phyloP scores from a whole-genome alignment of 306 rosid species.

The Leucaena leucocephala region DNA sequence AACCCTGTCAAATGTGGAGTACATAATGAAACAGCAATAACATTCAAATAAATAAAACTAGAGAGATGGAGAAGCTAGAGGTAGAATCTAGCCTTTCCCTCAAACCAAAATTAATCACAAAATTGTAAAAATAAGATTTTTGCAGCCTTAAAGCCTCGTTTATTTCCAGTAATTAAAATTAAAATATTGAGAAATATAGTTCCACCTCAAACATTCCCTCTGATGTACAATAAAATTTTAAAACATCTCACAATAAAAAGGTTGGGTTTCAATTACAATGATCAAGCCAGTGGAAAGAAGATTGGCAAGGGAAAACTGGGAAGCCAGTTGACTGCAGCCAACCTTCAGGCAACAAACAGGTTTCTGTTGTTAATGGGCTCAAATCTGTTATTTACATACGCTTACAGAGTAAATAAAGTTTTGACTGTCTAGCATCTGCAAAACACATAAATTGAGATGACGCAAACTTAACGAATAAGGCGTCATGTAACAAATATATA shows the following conservation, averaged over 20 bases:
- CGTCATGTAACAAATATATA: neutral
- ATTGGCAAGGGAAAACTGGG: neutral
- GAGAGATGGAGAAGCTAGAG: neutral
- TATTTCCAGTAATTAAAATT: neutral
- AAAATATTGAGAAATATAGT: neutral
- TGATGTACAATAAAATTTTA: neutral
- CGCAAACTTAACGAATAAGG: neutral
- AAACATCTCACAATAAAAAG: neutral
- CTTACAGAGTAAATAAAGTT: neutral
- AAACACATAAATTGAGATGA: neutral
- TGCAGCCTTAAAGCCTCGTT: neutral
- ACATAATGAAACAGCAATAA: neutral
- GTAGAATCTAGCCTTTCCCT: neutral
- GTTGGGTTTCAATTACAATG: neutral
- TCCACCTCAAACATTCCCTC: neutral
- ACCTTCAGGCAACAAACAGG: neutral
- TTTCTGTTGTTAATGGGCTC: constrained; percentile 10
- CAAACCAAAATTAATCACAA: neutral
- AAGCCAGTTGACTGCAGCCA: constrained; percentile 8
- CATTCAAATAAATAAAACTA: neutral
- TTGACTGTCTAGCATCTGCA: neutral
- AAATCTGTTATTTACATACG: neutral
- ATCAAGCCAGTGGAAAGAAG: neutral
- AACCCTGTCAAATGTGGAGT: neutral
- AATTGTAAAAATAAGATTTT: neutral